Conservation (phyloP, 1,139 yeast species). For the Zygosaccharomyces pseudobailii region DNA sequence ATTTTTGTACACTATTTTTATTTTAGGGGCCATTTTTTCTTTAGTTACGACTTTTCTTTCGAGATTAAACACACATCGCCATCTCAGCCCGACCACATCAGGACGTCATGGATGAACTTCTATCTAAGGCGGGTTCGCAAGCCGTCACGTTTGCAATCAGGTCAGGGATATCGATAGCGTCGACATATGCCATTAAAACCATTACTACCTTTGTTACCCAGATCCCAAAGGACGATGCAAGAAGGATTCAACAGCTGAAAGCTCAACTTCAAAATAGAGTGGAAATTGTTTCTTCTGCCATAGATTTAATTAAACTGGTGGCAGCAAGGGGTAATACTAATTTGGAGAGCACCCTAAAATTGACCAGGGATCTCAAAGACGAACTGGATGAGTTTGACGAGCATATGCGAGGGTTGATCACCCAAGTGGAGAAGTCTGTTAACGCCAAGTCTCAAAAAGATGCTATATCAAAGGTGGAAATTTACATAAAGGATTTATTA, state of each 20-base stretch:
- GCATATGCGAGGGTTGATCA: slow-evolving; percentile 38
- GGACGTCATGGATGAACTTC: slow-evolving; percentile 41
- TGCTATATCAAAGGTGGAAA: slow-evolving; percentile 46
- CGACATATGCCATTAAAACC: slow-evolving; percentile 69
- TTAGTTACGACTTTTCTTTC: not conserved
- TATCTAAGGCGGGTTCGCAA: slow-evolving; percentile 64
- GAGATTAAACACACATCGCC: no score
- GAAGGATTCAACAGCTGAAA: slow-evolving; percentile 41
- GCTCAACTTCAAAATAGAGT: slow-evolving; percentile 56
- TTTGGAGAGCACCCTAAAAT: slow-evolving; percentile 50
- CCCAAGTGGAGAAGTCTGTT: slow-evolving; percentile 21
- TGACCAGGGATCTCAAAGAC: slow-evolving; percentile 52
- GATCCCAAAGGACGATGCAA: slow-evolving; percentile 57
- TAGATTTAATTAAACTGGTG: slow-evolving; percentile 62
- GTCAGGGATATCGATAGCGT: slow-evolving; percentile 72
- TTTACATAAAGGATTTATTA: slow-evolving; percentile 46
- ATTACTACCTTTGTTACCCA: slow-evolving; percentile 54
- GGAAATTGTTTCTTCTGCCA: slow-evolving; percentile 60
- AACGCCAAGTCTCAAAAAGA: slow-evolving; percentile 37
- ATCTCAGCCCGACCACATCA: no score
- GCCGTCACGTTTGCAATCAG: slow-evolving; percentile 77
- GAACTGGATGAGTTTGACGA: slow-evolving; percentile 60
- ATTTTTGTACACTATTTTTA: not conserved
- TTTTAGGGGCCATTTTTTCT: not conserved
- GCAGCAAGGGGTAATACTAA: slow-evolving; percentile 71